Base-by-base conservation (phyloP, 805 yeast species). In the Barnettozyma sucrosica region DNA sequence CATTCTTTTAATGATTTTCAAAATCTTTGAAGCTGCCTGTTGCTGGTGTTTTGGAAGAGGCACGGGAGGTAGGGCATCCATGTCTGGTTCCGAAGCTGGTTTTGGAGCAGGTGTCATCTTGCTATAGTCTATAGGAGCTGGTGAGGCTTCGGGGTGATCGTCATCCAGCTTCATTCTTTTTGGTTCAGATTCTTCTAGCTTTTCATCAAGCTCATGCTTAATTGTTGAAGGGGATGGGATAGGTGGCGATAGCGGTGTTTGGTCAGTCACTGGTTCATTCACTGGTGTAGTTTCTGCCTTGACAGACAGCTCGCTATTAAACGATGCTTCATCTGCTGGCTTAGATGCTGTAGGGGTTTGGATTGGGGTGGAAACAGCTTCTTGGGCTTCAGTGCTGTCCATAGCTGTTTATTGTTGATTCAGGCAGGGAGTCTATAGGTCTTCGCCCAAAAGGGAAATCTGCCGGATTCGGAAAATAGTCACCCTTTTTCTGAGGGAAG, bases 11-110 rank as follows among this genome's bases (percentile, higher is more conserved):
- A 93, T 83, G 11, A 95, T 90, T 58, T 90, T 87, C 44, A 93
- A 74, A 2, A 90, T 79, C 52, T 87, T 85, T 18, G 79, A 56
- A 1, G 92, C 88, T 61, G 83, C 90, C 60, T 84, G 85, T 57
- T 78, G 76, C 67, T 93, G 98, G 66, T 93, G 97, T 44, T 76
- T 72, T 23, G 93, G 92, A 55, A 86, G 68, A 16, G 95, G 92
- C 53, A 72, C 61, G 11, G 57, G 70, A 2, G 92, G 87, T 21
- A 85, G 69, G 54, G 82, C 81, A 57, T 77, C 59, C 82, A 82
- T 76, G 57, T 83, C 89, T 0, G 90, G 89, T 61, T 84, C 89
- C 3, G 72, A 61, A 2, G 85, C 78, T 1, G 93, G 93, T 49
- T 79, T 76, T 11, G 93, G 90, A 4, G 90, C 92, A 2, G 93